Evolutionary conservation across 495 filamentous ascomycete genomes (phyloP).

Genomic region (Cercophora samala): DNA sequence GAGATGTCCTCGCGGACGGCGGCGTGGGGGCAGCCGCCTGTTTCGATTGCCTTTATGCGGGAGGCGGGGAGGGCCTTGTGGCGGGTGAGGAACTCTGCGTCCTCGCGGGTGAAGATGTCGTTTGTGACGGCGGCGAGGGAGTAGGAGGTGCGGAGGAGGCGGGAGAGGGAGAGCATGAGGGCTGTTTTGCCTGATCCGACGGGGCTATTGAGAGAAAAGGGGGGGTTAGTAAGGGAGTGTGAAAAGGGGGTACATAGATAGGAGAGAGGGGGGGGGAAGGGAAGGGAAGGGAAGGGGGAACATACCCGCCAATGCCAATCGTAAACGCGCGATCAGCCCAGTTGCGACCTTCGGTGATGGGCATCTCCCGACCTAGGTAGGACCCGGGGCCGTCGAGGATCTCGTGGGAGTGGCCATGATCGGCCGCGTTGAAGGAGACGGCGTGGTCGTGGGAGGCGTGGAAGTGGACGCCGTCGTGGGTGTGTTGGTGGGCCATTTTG

Average conservation of each 20-base stretch:
- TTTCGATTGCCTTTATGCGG: conserved; percentile 94
- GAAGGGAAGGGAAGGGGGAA: conserved; percentile 25
- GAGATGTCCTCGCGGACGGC: conserved; percentile 96
- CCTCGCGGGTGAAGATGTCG: conserved; percentile 98
- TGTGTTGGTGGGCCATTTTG: conserved; percentile 14
- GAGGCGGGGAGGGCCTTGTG: conserved; percentile 74
- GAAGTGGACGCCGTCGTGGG: conserved; percentile 30
- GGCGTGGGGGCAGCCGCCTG: conserved; percentile 94
- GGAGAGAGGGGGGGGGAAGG: neutral
- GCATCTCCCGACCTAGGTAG: conserved; percentile 88
- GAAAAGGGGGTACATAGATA: too few species aligned
- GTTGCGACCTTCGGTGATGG: conserved; percentile 78
- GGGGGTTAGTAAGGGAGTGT: neutral
- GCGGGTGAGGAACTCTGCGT: conserved; percentile 91
- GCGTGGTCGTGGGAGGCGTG: conserved; percentile 50
- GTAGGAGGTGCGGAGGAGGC: conserved; percentile 68
- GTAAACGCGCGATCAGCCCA: conserved; percentile 94
- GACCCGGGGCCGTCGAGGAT: conserved; percentile 93
- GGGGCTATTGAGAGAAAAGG: conserved; percentile 54
- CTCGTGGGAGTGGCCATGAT: conserved; percentile 94
- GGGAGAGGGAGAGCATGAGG: conserved; percentile 87
- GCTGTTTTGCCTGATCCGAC: conserved; percentile 98
- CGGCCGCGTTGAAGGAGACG: conserved; percentile 56
- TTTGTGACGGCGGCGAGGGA: conserved; percentile 95
- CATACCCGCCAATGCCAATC: conserved; percentile 92